Base-by-base conservation (phyloP, 495 filamentous ascomycete genomes). In the Astrothelium subdiscretum region DNA sequence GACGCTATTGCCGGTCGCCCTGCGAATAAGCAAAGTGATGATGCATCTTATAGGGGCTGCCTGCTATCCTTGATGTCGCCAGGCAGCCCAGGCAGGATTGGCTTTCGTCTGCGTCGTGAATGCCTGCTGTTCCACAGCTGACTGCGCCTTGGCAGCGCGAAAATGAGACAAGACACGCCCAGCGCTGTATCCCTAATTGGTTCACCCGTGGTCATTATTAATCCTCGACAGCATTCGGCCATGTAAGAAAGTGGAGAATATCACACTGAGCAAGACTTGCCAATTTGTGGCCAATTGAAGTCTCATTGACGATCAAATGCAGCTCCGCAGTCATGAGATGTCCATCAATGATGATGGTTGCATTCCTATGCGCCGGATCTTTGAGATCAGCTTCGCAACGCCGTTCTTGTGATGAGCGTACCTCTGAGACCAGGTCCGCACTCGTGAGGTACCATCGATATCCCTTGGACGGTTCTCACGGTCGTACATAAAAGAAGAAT, bases 11-110 rank as follows among this genome's bases (percentile, higher is more conserved):
- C 48, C 15, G 48, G 6, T 54, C 6, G 24, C 15, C 48, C 24
- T 54, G 48, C 48, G 20, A 24, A 54, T 54, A 54, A 48, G 43
- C 43, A 48, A 48, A 11, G 48, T 1, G 8, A 54, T 54, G 48
- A 54, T 54, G 48, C 48, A 54, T 54, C 48, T 54, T 29, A 3
- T 26, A 54, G 48, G 48, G 48, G 48, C 48, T 54, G 48, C n/a
- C 29, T 54, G 22, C 22, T 29, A 54, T 54, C 24, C 48, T 54
- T 54, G 48, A 54, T 24, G 48, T 54, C 48, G 48, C 48, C 48
- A 54, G n/a, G 48, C 15, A 20, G 15, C 22, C 48, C 48, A 54
- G n/a, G 48, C 15, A 20, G 15, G 26, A 54, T 20, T 27, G 48
- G 24, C 15, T 26, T 20, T 15, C 5, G n/a, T 54, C 24, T 8